Percentiles rank a stretch among this genome's conserved stretches.
These are phyloP conservation scores for Botryotinia calthae DNA, from an alignment of 2,329 filamentous ascomycete genomes.

Conservation along the genomic window DNA sequence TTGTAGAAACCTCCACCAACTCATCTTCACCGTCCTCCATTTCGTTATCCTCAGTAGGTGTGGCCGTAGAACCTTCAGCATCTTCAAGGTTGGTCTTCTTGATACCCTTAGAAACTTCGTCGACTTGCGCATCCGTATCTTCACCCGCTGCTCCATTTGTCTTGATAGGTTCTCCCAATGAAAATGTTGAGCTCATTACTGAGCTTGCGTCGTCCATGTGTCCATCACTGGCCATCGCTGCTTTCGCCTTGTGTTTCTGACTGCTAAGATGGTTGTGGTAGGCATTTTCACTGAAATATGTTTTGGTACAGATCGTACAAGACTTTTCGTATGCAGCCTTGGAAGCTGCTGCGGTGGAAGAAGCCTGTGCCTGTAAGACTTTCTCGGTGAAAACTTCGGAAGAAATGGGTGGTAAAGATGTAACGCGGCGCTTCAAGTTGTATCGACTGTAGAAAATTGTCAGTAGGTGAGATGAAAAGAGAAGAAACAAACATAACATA, in stretches of 20 bases:
- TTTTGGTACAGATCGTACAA: constrained; percentile 82
- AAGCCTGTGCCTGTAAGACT: constrained; percentile 85
- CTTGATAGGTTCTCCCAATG: constrained; percentile 70
- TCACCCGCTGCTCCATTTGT: constrained; percentile 55
- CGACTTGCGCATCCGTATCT: constrained; percentile 72
- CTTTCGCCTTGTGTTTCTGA: constrained; percentile 78
- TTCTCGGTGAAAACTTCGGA: constrained; percentile 95
- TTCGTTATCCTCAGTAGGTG: constrained; percentile 43
- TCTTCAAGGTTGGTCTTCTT: constrained; percentile 59
- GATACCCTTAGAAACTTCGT: constrained; percentile 72
- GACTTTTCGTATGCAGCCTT: constrained; percentile 84
- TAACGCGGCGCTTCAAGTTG: constrained; percentile 92
- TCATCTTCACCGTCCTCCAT: constrained; percentile 47
- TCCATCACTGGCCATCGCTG: constrained; percentile 45
- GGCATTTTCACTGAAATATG: constrained; percentile 95
- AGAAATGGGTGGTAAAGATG: constrained; percentile 83
- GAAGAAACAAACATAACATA: constrained; percentile 58
- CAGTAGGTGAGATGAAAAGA: constrained; percentile 24
- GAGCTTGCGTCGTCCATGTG: constrained; percentile 69
- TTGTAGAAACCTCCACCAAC: constrained; percentile 41
- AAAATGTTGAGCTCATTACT: constrained; percentile 87
- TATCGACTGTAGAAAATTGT: constrained; percentile 64
- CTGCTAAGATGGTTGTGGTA: constrained; percentile 90
- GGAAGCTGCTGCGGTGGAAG: constrained; percentile 77
- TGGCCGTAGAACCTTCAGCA: constrained; percentile 30